Base-by-base conservation (phyloP, 2,329 filamentous ascomycete genomes). In the Teratosphaeria gauchensis region DNA sequence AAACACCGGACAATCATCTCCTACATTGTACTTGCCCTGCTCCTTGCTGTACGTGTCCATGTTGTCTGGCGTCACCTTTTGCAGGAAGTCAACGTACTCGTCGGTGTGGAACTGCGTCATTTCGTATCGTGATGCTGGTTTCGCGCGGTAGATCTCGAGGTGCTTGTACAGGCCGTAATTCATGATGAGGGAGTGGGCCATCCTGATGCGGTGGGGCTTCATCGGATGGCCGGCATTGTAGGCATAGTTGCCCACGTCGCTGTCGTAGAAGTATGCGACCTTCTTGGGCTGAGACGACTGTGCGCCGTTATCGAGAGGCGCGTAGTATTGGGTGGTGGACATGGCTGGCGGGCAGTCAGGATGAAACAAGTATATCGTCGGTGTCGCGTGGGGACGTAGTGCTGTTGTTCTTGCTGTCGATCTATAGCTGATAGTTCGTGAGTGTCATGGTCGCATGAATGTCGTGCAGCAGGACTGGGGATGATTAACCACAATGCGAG, bases 191-290 rank as follows among this genome's bases (percentile, higher is more conserved):
- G 84, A 78, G 65, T 78, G 76, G 38, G 76, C 84, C 80, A 88
- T 85, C 65, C 85, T 79, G 74, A 88, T 87, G 63, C 85, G 78
- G 69, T 84, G 82, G 42, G 83, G 83, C 73, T 86, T 86, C 84
- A 86, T 86, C 35, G 84, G 83, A 74, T 81, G 83, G n/a, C 82
- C 82, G 12, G 83, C 80, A 59, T 95, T 90, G 71, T 97, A 97
- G 72, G 92, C 92, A 79, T 96, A 97, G 75, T 97, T 97, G 64
- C 92, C 92, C 71, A 97, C 94, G 76, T 97, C 92, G 2, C 90
- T 95, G 72, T 97, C 92, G 81, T 97, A 97, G 75, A 97, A 97
- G 77, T 97, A 97, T 58, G 92, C 92, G 59, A 97, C 90, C 72
- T 92, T 90, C 77, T 94, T 95, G 72, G 82, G 82, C 66, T 78